Percentiles rank a stretch among this genome's conserved stretches.
Evolutionary conservation across 371 early-diverging fungal genomes (phyloP).

Genomic region (Haplosporangium sp.): DNA sequence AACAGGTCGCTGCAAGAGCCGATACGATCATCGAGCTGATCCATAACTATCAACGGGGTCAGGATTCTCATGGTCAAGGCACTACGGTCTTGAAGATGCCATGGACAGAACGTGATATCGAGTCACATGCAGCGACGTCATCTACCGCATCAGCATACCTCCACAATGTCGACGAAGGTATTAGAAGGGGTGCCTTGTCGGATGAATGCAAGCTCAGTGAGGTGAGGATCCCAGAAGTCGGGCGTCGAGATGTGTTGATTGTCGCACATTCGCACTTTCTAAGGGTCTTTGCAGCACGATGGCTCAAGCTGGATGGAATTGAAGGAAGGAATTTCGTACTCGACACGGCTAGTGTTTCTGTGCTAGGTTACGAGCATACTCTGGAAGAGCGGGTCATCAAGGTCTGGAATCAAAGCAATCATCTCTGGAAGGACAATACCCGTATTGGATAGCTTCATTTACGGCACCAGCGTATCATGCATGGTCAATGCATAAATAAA

Average conservation of each 20-base stretch:
- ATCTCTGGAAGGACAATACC: constrained; percentile 44
- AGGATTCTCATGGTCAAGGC: constrained; percentile 30
- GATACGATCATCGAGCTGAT: constrained; percentile 55
- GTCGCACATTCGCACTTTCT: constrained; percentile 56
- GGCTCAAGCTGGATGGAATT: constrained; percentile 45
- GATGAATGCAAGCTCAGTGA: too few relatives aligned
- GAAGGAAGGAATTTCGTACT: constrained; percentile 49
- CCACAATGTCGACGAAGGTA: not conserved
- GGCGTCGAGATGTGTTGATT: constrained; percentile 46
- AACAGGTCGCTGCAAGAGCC: constrained; percentile 49
- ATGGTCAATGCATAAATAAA: too few relatives aligned
- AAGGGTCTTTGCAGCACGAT: constrained; percentile 52
- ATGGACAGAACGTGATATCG: constrained; percentile 24
- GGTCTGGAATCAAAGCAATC: constrained; percentile 52
- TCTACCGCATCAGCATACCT: not conserved
- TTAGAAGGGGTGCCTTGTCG: not conserved
- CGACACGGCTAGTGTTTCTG: constrained; percentile 55
- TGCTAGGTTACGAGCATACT: constrained; percentile 55
- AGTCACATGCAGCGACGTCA: not conserved
- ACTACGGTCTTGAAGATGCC: constrained; percentile 24
- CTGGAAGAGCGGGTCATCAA: constrained; percentile 52
- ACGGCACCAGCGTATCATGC: too few relatives aligned
- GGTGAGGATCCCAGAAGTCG: constrained; percentile 22
- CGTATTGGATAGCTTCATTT: constrained; percentile 28
- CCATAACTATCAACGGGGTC: constrained; percentile 48